Conservation (phyloP, 495 filamentous ascomycete genomes). For the Neohortaea acidophila region DNA sequence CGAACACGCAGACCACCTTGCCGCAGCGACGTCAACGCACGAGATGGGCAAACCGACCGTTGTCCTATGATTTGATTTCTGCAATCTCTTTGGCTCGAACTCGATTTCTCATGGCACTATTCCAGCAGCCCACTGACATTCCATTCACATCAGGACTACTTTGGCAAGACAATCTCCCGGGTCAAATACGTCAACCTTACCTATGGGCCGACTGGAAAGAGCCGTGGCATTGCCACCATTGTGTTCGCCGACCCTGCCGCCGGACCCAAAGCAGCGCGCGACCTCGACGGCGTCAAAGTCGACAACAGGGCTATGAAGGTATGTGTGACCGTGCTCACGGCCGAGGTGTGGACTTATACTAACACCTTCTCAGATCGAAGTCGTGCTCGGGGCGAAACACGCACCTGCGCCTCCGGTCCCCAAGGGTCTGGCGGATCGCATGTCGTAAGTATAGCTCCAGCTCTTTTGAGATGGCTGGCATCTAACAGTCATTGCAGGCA, state of each 20-base stretch:
- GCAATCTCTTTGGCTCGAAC: background rate
- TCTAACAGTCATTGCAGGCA: constrained; percentile 1
- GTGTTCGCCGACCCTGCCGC: constrained; percentile 61
- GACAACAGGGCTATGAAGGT: constrained; percentile 88
- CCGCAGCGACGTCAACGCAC: too few relatives aligned
- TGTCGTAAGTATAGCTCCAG: constrained; percentile 41
- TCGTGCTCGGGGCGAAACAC: constrained; percentile 63
- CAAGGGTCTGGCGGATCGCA: constrained; percentile 73
- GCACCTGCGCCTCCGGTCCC: constrained; percentile 45
- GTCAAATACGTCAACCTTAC: constrained; percentile 78
- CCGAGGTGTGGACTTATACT: background rate
- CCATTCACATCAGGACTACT: constrained; percentile 70
- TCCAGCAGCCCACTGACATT: constrained; percentile 13
- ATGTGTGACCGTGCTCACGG: constrained; percentile 3
- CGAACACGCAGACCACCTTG: too few relatives aligned
- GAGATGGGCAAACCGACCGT: too few relatives aligned
- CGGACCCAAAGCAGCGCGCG: constrained; percentile 63
- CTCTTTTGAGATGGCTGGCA: background rate
- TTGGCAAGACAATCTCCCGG: constrained; percentile 69
- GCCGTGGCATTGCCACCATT: constrained; percentile 75
- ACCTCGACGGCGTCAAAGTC: constrained; percentile 75
- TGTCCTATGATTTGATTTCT: too few relatives aligned
- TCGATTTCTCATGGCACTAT: too few relatives aligned
- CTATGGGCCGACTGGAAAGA: constrained; percentile 80
- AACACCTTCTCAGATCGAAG: constrained; percentile 51